Conservation (phyloP, 1,284 basidiomycete species). For the Malassezia nana region DNA sequence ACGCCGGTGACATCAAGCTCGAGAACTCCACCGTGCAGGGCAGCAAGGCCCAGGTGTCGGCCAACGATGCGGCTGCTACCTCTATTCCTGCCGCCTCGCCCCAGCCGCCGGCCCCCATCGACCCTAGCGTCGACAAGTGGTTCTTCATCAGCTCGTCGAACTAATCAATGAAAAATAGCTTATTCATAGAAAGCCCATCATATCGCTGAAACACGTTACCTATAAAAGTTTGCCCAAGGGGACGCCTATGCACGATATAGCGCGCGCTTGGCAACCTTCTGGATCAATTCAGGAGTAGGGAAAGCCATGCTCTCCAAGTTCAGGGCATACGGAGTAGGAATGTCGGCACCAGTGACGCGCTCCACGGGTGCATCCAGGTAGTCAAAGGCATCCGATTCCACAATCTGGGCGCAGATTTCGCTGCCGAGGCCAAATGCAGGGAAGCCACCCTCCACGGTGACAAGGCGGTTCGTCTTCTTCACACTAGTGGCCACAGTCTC, state of each 20-base stretch:
- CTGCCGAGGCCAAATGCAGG: constrained; percentile 95
- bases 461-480: constrained; percentile 94
- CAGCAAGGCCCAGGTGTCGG: constrained; percentile 60
- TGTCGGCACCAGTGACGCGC: constrained; percentile 81
- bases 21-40: constrained; percentile 60
- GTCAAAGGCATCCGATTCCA: constrained; percentile 66
- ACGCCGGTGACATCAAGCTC: constrained; percentile 47
- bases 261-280: constrained; percentile 39
- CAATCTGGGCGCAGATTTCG: constrained; percentile 72
- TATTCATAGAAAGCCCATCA: background rate
- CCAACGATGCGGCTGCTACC: constrained; percentile 60
- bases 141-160: constrained; percentile 35
- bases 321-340: constrained; percentile 35
- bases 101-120: constrained; percentile 44
- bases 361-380: constrained; percentile 79
- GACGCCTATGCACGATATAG: constrained; percentile 28
- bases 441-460: constrained; percentile 97
- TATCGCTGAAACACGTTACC: background rate
- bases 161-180: background rate
- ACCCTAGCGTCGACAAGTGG: constrained; percentile 48
- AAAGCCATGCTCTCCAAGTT: constrained; percentile 55
- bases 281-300: constrained; percentile 38
- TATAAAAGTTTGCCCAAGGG: background rate
- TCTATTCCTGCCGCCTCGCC: constrained; percentile 65
- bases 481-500: constrained; percentile 89